A percentile compares a stretch with the other conserved stretches of the same genome.
Conservation (phyloP, 495 filamentous ascomycete genomes). For the Geopyxis carbonaria region DNA sequence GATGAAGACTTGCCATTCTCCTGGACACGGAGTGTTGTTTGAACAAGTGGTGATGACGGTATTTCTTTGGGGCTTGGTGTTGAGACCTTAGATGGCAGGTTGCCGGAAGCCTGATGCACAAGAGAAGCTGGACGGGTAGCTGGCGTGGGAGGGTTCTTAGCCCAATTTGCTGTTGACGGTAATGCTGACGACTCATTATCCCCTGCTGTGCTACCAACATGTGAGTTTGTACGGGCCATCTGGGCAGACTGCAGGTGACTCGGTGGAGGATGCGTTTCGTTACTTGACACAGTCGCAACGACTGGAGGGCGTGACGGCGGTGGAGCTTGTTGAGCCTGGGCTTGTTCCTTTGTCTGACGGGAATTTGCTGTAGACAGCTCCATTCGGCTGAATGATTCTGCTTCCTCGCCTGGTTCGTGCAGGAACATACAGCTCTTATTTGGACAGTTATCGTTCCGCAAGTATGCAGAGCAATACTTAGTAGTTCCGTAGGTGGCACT, state of each 20-base stretch:
- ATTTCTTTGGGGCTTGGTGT: conserved; percentile 55
- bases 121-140: conserved; percentile 21
- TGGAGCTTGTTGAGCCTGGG: conserved; percentile 16
- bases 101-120: conserved; percentile 11
- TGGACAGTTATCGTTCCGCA: conserved; percentile 78
- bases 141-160: conserved; percentile 49
- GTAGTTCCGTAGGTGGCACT: conserved; percentile 94
- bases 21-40: conserved; percentile 13
- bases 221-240: conserved; percentile 46
- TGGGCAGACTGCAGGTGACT: conserved; percentile 40
- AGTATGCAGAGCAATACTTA: conserved; percentile 96
- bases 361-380: conserved; percentile 94
- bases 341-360: conserved; percentile 43
- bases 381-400: conserved; percentile 87
- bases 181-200: conserved; percentile 61
- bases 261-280: conserved; percentile 30
- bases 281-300: conserved; percentile 40
- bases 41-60: conserved; percentile 18
- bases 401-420: conserved; percentile 90
- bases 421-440: conserved; percentile 96
- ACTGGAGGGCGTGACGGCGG: conserved; percentile 2
- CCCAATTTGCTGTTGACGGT: conserved; percentile 88
- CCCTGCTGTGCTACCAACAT: conserved; percentile 21
- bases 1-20: conserved; percentile 16
- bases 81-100: conserved; percentile 15